Evolutionary conservation across 306 rosid species (phyloP).

Genomic region (Vigna unguiculata): DNA sequence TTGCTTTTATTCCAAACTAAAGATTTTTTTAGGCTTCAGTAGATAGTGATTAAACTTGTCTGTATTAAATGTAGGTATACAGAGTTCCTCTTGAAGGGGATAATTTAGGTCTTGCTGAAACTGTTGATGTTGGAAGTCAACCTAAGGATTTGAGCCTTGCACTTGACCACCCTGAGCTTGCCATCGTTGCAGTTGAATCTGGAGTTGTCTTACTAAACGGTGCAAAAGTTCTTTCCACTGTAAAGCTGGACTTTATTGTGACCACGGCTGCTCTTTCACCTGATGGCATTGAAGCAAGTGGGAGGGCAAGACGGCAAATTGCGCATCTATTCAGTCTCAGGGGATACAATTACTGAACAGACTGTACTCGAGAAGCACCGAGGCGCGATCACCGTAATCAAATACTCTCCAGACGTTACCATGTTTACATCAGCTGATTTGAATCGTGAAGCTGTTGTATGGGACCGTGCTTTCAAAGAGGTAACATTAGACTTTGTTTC

Average conservation of each 20-base stretch:
- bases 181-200: constrained; percentile 78
- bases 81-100: constrained; percentile 73
- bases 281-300: constrained; percentile 89
- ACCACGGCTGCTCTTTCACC: constrained; percentile 81
- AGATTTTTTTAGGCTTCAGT: constrained; percentile 26
- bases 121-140: constrained; percentile 91
- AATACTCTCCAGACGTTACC: constrained; percentile 88
- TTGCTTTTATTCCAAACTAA: constrained; percentile 20
- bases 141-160: constrained; percentile 90
- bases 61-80: constrained; percentile 64
- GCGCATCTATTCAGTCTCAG: constrained; percentile 74
- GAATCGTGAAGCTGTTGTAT: constrained; percentile 96
- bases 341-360: constrained; percentile 76
- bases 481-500: constrained; percentile 55
- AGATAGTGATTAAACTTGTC: constrained; percentile 12
- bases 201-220: constrained; percentile 88
- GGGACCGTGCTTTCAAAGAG: constrained; percentile 83
- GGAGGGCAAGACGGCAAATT: constrained; percentile 96
- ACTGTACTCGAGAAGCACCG: constrained; percentile 91
- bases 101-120: constrained; percentile 77
- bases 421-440: constrained; percentile 97
- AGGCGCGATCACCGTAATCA: constrained; percentile 85
- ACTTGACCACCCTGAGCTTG: constrained; percentile 69
- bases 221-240: constrained; percentile 64
- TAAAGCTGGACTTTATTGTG: constrained; percentile 76